Evolutionary conservation across 2,329 filamentous ascomycete species (phyloP), one percentile per base, ranked within the genome.

Genomic region (Pyricularia sp.): DNA sequence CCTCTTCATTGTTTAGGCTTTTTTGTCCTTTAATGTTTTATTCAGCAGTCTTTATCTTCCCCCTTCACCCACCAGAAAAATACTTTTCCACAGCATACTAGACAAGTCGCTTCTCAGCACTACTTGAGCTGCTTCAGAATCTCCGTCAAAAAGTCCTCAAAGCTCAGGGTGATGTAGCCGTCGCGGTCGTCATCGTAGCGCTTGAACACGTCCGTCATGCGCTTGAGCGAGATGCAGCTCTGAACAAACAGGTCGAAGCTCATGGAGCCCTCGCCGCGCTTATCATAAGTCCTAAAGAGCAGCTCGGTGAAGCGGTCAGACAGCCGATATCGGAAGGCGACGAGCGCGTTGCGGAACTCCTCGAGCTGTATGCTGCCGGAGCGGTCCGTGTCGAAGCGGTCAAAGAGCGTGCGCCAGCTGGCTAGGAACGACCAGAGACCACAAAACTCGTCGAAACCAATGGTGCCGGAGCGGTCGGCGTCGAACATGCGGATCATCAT

Each of bases 401-500:
- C 93, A 74, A 99, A 99, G 13, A 99, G 86, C 57, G 87, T 87
- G 69, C 94, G 87, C 94, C 94, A 99, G 22, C 92, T 91, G 44
- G 91, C 91, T 53, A 99, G 83, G 77, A 97, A 99, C 22, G 90
- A 91, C 94, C 94, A 99, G 26, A 99, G 82, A 22, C 91, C 93
- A 73, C 93, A 96, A 76, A 99, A 99, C 77, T 97, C 94, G 69
- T 94, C 88, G 75, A 96, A 97, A 67, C 89, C 92, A 74, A 99
- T 96, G 16, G 89, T 90, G 63, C 93, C 92, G 67, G 85, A 89
- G 70, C 90, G 88, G 77, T 97, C 90, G 66, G 89, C 90, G 78
- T 97, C 93, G 78, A 99, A 99, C 94, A 99, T 97, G 73, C 93
- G 89, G 70, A 99, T 97, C 93, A 99, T 97, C 91, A 97, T 96